These are phyloP conservation scores for Hysterangium stoloniferum DNA, from an alignment of 768 basidiomycete species.

Conservation along the genomic window DNA sequence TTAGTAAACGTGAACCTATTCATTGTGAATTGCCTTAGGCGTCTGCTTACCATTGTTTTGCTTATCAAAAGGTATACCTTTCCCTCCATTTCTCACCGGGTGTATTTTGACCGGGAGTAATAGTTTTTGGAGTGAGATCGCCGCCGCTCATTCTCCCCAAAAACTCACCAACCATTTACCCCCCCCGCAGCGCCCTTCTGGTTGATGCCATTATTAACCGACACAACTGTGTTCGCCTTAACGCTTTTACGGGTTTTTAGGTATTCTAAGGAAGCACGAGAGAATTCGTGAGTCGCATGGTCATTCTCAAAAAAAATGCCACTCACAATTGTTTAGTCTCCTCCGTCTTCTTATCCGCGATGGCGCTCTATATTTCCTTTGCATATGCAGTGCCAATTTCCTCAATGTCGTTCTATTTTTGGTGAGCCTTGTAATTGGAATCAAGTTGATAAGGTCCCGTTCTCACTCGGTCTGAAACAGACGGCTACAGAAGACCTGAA, in stretches of 20 bases:
- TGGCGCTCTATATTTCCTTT: conserved; percentile 9
- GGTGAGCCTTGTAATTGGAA: not conserved
- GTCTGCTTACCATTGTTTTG: not conserved
- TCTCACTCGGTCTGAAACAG: not conserved
- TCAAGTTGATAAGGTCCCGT: not conserved
- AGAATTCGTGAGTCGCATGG: conserved; percentile 3
- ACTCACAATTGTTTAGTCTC: not conserved
- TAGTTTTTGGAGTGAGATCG: not conserved
- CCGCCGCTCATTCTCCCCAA: too few species aligned
- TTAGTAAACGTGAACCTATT: not conserved
- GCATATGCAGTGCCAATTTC: conserved; percentile 8
- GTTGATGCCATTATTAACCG: conserved; percentile 9
- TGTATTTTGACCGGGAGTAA: conserved; percentile 9
- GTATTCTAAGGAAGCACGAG: not conserved
- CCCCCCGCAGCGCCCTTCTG: conserved; percentile 1
- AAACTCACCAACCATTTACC: not conserved
- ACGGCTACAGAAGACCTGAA: conserved; percentile 9
- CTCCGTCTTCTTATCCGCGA: conserved; percentile 1
- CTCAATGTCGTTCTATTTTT: conserved; percentile 6
- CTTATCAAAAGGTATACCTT: conserved; percentile 1
- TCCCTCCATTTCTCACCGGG: conserved; percentile 4
- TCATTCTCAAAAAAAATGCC: not conserved
- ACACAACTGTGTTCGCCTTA: conserved; percentile 2
- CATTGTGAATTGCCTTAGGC: not conserved
- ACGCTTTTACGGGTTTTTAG: not conserved